Base-by-base conservation (phyloP, 2,329 filamentous ascomycete genomes). In the Aspergillus melleus region DNA sequence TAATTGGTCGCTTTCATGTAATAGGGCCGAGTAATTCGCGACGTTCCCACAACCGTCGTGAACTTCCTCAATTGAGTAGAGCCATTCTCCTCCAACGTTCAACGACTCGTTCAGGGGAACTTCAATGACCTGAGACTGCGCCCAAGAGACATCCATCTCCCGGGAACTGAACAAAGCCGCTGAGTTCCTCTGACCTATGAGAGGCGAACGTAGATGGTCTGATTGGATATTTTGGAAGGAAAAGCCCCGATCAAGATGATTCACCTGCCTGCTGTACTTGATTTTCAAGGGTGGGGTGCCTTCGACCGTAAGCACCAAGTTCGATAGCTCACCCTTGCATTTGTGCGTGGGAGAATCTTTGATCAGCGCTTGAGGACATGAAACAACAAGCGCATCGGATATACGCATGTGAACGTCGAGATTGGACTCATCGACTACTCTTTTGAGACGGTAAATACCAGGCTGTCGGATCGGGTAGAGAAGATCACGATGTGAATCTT, bases 141-240 rank as follows among this genome's bases (percentile, higher is more conserved):
- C 92, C 95, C 95, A 98, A 0, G 89, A 87, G 36, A 90, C 83
- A 30, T 86, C 80, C 1, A 77, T 68, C 36, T 73, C 66, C 44
- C 80, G 83, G 12, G 83, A 77, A 47, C 81, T 77, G 47, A 89
- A 79, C 47, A 92, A 72, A 19, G 83, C 83, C 20, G 83, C 83
- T 1, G 84, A 81, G 26, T 80, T 81, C 52, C 83, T 80, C 49
- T 86, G 82, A 53, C 84, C 84, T n/a, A 90, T 77, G 39, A 96
- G 80, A 1, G 92, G 92, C 1, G 92, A 96, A 3, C 85, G 82
- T 69, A 93, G 89, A 39, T 91, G 90, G 52, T 97, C 92, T 0
- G 95, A 93, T 68, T 96, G 93, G 49, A 99, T 86, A 70, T 91
- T 96, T 76, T 98, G 93, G 68, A 96, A 94, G 63, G 94, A 92